Evolutionary conservation across 345 rosid genomes (phyloP).

Genomic region (Nephelium lappaceum): DNA sequence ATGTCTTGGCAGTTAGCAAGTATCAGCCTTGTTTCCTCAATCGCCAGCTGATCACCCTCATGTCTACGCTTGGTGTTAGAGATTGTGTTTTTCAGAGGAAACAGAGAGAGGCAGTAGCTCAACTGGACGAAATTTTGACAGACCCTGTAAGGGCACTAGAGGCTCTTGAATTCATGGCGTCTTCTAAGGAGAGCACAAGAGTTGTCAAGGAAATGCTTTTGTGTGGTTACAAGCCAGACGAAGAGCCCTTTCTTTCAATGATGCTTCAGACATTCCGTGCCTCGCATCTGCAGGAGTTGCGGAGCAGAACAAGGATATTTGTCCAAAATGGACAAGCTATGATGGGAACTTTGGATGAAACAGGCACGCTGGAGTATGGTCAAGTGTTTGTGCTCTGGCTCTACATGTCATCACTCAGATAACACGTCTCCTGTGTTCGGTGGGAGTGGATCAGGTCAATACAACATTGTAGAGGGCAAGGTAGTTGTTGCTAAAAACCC

Average conservation of each 20-base stretch:
- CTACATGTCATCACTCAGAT: neutral
- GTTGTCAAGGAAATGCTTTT: conserved; percentile 46
- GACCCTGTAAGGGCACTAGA: conserved; percentile 40
- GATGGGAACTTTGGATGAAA: conserved; percentile 61
- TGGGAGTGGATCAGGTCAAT: neutral
- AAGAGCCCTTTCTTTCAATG: conserved; percentile 53
- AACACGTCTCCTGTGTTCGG: neutral
- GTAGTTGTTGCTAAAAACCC: conserved; percentile 52
- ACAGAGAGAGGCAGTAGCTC: conserved; percentile 41
- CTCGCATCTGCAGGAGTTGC: conserved; percentile 38
- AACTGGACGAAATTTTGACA: conserved; percentile 39
- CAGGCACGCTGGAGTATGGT: conserved; percentile 41
- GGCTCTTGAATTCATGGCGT: conserved; percentile 42
- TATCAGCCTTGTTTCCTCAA: conserved; percentile 49
- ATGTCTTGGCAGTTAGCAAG: conserved; percentile 45
- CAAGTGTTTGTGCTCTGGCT: conserved; percentile 46
- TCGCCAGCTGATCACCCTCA: conserved; percentile 49
- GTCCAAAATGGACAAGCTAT: conserved; percentile 41
- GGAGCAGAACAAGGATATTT: conserved; percentile 45
- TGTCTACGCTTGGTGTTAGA: conserved; percentile 42
- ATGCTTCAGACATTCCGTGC: conserved; percentile 52
- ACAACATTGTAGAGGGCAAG: conserved; percentile 23
- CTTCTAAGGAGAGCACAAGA: conserved; percentile 40
- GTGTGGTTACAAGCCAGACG: conserved; percentile 47
- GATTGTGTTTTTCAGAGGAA: conserved; percentile 40